phyloP scores from a whole-genome alignment of 2,329 filamentous ascomycete species.

The Talaromyces sp. region DNA sequence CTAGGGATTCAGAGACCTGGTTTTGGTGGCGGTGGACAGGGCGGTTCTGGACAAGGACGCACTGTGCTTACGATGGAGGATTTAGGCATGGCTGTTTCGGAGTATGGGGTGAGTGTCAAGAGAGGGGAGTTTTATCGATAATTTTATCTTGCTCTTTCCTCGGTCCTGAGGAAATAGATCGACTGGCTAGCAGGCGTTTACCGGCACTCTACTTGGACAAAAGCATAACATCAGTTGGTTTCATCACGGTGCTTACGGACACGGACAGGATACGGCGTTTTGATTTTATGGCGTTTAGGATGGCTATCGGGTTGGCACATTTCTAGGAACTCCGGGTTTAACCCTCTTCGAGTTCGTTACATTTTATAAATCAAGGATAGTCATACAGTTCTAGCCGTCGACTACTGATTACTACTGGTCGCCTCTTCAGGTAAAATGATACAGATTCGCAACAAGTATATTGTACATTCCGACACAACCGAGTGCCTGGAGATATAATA shows the following conservation, averaged over 20 bases:
- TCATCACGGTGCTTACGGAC: neutral
- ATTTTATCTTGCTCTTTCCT: constrained; percentile 19
- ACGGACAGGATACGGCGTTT: neutral
- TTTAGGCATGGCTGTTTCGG: constrained; percentile 92
- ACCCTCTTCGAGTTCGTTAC: neutral
- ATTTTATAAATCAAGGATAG: neutral
- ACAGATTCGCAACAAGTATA: neutral
- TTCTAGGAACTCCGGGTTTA: neutral
- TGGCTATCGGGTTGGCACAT: neutral
- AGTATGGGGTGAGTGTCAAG: constrained; percentile 98
- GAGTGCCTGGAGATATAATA: neutral
- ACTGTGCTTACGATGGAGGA: constrained; percentile 99
- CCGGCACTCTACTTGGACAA: neutral
- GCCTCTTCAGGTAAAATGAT: neutral
- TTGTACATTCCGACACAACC: constrained; percentile 7
- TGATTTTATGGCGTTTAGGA: neutral
- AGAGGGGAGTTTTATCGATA: constrained; percentile 93
- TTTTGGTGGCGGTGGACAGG: constrained; percentile 83
- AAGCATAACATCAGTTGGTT: neutral
- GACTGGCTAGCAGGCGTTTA: neutral
- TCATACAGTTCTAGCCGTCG: neutral
- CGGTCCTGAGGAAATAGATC: neutral
- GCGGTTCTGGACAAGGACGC: constrained; percentile 75
- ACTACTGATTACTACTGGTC: neutral
- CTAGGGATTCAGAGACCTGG: constrained; percentile 73